Base-by-base conservation (phyloP, 202 grass and related monocot species). In the Elaeis oleifera region DNA sequence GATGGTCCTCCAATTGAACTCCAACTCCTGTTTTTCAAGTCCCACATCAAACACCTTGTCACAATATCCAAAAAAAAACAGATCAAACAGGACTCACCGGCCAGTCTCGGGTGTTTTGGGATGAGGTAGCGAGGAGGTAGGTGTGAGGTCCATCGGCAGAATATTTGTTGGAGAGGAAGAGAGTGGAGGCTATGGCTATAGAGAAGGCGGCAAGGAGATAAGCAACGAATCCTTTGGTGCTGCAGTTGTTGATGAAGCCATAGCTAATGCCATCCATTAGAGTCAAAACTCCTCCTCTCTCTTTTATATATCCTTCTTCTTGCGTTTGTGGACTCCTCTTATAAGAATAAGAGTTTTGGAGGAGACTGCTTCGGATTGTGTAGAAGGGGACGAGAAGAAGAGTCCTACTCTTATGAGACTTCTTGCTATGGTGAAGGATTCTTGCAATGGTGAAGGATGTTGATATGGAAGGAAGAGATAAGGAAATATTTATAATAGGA, bases 1-100 rank as follows among this genome's bases (percentile, higher is more conserved):
- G 8, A 67, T 74, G 11, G 70, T 64, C 56, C 78, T 87, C 95
- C 95, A 95, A 75, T 95, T 99, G 67, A 80, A 48, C 66, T 77
- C 78, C 59, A 99, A 80, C 19, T 90, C 81, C 95, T 99, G 57
- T 36, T 51, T 39, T 27, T 16, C 24, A 31, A 18, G 15, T 68
- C 18, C 23, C 16, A n/a, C 2, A 7, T 57, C 5, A 49, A 7
- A 39, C 5, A 13, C 18, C 5, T 44, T 13, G 28, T 31, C 28
- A 31, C 5, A 31, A 31, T 31, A 31, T 31, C 28, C 5, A 5
- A 31, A 6, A 1, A 6, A 1, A 31, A 36, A 44, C 9, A 44
- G 36, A 44, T 44, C 36, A 13, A 44, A 13, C 26, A 13, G 36
- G 8, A 73, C 89, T 90, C 77, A 99, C 95, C 17, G 95, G 95